These are phyloP conservation scores for Gossypium lobatum DNA, from an alignment of 441 rosid species.

Conservation along the genomic window DNA sequence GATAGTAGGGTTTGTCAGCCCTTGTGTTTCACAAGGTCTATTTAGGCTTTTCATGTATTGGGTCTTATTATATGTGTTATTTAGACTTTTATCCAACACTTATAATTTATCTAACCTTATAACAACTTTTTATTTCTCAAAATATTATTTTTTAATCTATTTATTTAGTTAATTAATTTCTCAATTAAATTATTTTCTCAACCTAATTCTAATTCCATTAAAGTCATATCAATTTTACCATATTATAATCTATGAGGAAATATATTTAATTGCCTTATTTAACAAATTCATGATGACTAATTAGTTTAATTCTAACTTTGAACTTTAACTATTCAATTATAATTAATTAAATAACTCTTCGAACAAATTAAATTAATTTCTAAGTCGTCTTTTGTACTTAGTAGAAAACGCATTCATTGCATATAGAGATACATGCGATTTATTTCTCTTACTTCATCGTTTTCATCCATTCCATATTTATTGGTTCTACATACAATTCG, in stretches of 20 bases:
- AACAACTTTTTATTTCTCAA: no score
- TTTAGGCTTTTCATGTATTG: background rate
- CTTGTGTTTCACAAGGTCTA: no score
- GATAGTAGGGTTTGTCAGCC: no score
- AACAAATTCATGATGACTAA: background rate
- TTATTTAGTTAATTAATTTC: no score
- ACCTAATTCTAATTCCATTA: background rate
- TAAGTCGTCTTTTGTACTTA: background rate
- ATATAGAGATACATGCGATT: background rate
- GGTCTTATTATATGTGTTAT: background rate
- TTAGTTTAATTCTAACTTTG: background rate
- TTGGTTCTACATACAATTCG: background rate
- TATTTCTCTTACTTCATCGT: background rate
- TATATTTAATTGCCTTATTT: no score
- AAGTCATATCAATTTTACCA: background rate
- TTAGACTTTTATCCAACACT: background rate
- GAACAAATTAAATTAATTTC: no score
- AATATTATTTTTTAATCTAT: no score
- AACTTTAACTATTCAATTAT: background rate
- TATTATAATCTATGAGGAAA: background rate
- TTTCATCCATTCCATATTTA: background rate
- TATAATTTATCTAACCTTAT: no score
- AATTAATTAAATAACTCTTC: background rate
- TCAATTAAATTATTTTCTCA: no score
- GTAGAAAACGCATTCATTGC: background rate